These are phyloP conservation scores for Hypoxylon sp. DNA, from an alignment of 2,329 filamentous ascomycete species.

Conservation along the genomic window DNA sequence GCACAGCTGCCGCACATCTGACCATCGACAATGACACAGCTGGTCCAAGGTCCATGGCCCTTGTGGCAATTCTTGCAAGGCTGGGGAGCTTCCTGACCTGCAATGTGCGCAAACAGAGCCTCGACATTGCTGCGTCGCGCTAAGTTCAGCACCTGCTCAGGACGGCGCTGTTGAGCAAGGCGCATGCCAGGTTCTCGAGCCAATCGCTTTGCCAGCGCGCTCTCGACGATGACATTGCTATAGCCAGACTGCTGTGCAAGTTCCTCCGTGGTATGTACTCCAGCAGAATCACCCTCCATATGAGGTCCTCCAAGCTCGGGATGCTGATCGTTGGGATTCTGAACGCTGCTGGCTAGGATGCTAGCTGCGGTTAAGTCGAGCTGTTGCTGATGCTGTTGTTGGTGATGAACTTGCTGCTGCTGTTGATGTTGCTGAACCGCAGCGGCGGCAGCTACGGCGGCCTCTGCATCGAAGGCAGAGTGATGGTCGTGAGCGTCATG, in stretches of 20 bases:
- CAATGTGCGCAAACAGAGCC: constrained; percentile 71
- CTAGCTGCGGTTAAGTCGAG: constrained; percentile 53
- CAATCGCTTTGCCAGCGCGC: constrained; percentile 69
- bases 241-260: constrained; percentile 66
- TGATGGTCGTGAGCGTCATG: constrained; percentile 48
- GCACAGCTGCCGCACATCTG: constrained; percentile 74
- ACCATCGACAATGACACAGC: constrained; percentile 71
- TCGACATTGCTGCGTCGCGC: constrained; percentile 73
- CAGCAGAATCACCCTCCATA: constrained; percentile 41
- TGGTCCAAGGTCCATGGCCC: constrained; percentile 72
- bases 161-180: constrained; percentile 67
- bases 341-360: constrained; percentile 54
- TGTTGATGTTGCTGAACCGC: constrained; percentile 54
- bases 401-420: constrained; percentile 47
- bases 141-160: constrained; percentile 69
- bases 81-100: constrained; percentile 63
- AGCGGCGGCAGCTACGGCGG: constrained; percentile 55
- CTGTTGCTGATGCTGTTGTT: constrained; percentile 52
- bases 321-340: constrained; percentile 53
- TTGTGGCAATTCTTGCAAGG: constrained; percentile 74
- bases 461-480: constrained; percentile 49
- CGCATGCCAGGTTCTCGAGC: constrained; percentile 65
- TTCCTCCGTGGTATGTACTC: constrained; percentile 61
- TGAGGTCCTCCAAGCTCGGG: constrained; percentile 50
- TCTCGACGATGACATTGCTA: constrained; percentile 64